These are phyloP conservation scores for Phaffia australis DNA, from an alignment of 768 basidiomycete genomes.

Conservation along the genomic window DNA sequence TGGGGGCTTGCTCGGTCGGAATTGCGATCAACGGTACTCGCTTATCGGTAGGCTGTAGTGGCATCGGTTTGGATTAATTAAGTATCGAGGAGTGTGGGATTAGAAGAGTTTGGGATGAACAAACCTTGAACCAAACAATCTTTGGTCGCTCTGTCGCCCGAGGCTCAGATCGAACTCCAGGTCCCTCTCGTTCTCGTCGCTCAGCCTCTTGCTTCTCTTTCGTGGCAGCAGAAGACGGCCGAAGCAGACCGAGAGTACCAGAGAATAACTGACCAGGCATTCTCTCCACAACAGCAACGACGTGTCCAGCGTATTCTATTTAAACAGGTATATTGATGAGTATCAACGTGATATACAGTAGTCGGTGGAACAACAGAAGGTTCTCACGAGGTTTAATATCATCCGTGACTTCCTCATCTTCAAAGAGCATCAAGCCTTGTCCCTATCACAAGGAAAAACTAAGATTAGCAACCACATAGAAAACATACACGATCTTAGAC, in stretches of 20 bases:
- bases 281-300: slow-evolving; percentile 95
- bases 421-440: slow-evolving; percentile 89
- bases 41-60: slow-evolving; percentile 74
- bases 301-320: slow-evolving; percentile 85
- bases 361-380: not conserved
- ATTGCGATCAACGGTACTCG: slow-evolving; percentile 97
- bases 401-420: slow-evolving; percentile 98
- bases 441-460: slow-evolving; percentile 40
- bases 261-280: slow-evolving; percentile 99
- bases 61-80: too few relatives aligned
- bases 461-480: not conserved
- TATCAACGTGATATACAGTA: not conserved
- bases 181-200: slow-evolving; percentile 85
- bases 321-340: not conserved
- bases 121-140: slow-evolving; percentile 92
- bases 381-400: slow-evolving; percentile 66
- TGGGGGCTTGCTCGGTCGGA: slow-evolving; percentile 92
- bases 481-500: not conserved
- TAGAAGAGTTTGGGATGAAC: not conserved
- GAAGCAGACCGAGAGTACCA: slow-evolving; percentile 84
- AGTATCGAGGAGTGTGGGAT: not conserved
- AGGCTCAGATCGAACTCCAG: slow-evolving; percentile 63
- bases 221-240: slow-evolving; percentile 91
- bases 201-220: slow-evolving; percentile 99
- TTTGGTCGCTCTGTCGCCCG: slow-evolving; percentile 79